Conservation (phyloP, 1,139 yeast species). For the Hyphopichia khmerensis region DNA sequence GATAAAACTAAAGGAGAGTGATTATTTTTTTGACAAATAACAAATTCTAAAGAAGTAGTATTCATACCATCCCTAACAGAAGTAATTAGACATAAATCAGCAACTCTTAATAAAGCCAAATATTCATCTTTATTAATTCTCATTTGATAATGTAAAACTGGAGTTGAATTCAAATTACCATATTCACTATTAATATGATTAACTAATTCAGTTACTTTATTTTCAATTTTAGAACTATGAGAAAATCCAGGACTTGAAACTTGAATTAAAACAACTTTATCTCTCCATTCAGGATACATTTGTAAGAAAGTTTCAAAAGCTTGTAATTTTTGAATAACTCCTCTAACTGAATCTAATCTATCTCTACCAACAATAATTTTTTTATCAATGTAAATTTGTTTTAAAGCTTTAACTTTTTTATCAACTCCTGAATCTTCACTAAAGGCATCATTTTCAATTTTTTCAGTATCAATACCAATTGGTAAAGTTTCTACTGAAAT, state of each 20-base stretch:
- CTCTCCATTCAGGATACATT: slow-evolving; percentile 91
- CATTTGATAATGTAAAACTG: slow-evolving; percentile 90
- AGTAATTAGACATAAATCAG: slow-evolving; percentile 86
- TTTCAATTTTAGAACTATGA: slow-evolving; percentile 62
- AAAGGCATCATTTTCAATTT: slow-evolving; percentile 61
- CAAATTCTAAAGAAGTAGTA: slow-evolving; percentile 90
- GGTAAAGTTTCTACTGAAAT: slow-evolving; percentile 77
- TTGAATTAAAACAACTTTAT: slow-evolving; percentile 84
- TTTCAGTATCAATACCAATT: slow-evolving; percentile 77
- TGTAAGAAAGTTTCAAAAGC: slow-evolving; percentile 81
- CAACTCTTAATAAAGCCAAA: slow-evolving; percentile 80
- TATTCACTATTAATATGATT: slow-evolving; percentile 78
- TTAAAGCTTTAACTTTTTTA: slow-evolving; percentile 48
- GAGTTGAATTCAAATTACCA: slow-evolving; percentile 77
- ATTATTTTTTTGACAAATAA: slow-evolving; percentile 75
- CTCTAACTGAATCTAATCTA: slow-evolving; percentile 75
- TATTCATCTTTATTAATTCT: slow-evolving; percentile 88
- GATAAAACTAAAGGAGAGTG: slow-evolving; percentile 79
- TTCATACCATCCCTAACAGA: slow-evolving; percentile 96
- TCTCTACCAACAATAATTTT: slow-evolving; percentile 84
- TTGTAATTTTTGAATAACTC: slow-evolving; percentile 77
- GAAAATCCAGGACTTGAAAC: slow-evolving; percentile 79
- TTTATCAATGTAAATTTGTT: slow-evolving; percentile 67
- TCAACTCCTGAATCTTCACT: slow-evolving; percentile 24
- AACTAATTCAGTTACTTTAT: slow-evolving; percentile 76